Conservation (phyloP, 192 early-diverging fungal genomes). For the Pilaira anomala region DNA sequence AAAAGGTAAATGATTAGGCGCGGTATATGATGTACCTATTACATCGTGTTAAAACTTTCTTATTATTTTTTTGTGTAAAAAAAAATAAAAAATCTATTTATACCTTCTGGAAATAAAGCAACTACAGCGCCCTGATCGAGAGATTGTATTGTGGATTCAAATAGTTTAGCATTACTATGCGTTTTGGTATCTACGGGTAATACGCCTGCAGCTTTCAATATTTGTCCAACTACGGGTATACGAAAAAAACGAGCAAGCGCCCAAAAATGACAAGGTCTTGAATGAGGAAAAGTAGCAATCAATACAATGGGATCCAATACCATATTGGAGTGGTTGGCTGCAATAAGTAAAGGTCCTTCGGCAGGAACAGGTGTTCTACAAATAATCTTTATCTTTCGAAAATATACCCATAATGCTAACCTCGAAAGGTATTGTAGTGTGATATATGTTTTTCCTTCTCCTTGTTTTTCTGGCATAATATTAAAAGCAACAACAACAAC, state of each 20-base stretch:
- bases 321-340: slow-evolving; percentile 46
- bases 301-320: slow-evolving; percentile 47
- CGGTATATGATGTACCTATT: slow-evolving; percentile 43
- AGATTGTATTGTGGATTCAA: slow-evolving; percentile 40
- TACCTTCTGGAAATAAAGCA: slow-evolving; percentile 52
- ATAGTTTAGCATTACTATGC: slow-evolving; percentile 43
- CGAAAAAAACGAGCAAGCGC: slow-evolving; percentile 44
- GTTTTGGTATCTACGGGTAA: slow-evolving; percentile 48
- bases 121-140: slow-evolving; percentile 40
- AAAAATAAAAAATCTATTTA: neutral
- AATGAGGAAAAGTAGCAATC: slow-evolving; percentile 44
- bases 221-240: slow-evolving; percentile 30
- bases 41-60: neutral
- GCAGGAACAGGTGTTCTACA: slow-evolving; percentile 32
- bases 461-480: slow-evolving; percentile 2
- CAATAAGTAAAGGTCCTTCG: slow-evolving; percentile 36
- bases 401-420: slow-evolving; percentile 33
- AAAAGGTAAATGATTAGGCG: slow-evolving; percentile 39
- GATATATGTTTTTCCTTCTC: slow-evolving; percentile 33
- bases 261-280: slow-evolving; percentile 50
- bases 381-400: slow-evolving; percentile 35
- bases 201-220: slow-evolving; percentile 39
- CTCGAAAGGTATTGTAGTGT: slow-evolving; percentile 24
- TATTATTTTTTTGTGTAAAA: neutral
- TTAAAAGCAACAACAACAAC: neutral